Evolutionary conservation across 2,329 filamentous ascomycete genomes (phyloP).

Genomic region (Epichloe festucae): DNA sequence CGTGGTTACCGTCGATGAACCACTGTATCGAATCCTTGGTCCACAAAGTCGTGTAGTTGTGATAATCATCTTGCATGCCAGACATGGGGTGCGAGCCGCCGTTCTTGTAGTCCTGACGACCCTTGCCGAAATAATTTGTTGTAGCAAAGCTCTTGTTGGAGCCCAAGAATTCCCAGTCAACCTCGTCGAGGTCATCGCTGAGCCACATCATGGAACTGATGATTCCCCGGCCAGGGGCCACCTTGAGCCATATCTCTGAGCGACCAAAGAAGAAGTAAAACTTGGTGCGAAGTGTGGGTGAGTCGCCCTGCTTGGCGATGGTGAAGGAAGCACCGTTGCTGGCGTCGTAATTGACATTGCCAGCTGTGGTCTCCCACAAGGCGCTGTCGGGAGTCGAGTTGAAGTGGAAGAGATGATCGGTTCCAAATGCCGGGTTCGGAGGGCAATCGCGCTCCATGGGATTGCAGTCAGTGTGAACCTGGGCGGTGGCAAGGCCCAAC

Average conservation of each 20-base stretch:
- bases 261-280: constrained; percentile 83
- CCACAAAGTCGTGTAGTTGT: constrained; percentile 70
- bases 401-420: constrained; percentile 49
- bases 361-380: constrained; percentile 58
- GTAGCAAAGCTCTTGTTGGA: constrained; percentile 48
- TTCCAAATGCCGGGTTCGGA: constrained; percentile 56
- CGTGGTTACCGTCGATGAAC: constrained; percentile 53
- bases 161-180: constrained; percentile 77
- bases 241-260: constrained; percentile 66
- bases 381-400: constrained; percentile 45
- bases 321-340: constrained; percentile 58
- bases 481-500: constrained; percentile 43
- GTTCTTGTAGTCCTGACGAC: constrained; percentile 48
- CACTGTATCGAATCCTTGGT: constrained; percentile 52
- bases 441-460: constrained; percentile 60
- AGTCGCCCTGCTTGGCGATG: constrained; percentile 56
- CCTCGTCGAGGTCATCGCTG: constrained; percentile 74
- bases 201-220: constrained; percentile 74
- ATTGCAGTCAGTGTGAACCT: constrained; percentile 68
- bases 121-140: constrained; percentile 73
- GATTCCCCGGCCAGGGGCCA: constrained; percentile 60
- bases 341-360: constrained; percentile 46
- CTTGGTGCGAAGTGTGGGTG: constrained; percentile 64
- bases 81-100: constrained; percentile 45
- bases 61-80: constrained; percentile 45